Base-by-base conservation (phyloP, 2,329 filamentous ascomycete species). In the Ascochyta fabae region DNA sequence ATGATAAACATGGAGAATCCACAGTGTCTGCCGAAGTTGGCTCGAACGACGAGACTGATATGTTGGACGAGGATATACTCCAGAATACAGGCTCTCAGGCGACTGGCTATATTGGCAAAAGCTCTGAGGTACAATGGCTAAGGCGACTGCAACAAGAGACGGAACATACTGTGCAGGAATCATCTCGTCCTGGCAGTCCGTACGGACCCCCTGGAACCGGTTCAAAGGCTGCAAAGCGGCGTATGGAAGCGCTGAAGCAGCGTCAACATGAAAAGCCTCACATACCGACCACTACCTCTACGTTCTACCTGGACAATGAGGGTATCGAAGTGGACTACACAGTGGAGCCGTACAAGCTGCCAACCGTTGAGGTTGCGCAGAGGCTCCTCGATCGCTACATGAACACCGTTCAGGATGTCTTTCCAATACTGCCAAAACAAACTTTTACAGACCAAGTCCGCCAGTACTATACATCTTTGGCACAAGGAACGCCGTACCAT, bases 301-400 rank as follows among this genome's bases (percentile, higher is more conserved):
- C 33, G 4, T 35, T 35, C n/a, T 35, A 35, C n/a, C 9, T 35
- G 15, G 33, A 35, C 33, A 8, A 10, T 10, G n/a, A 35, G 9
- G n/a, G n/a, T 3, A n/a, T n/a, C 6, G 15, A 7, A 8, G 33
- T 35, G 5, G 33, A n/a, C 9, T 35, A 35, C 33, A 16, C 15
- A 7, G n/a, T 35, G 19, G 56, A 29, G 55, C 70, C 56, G 44
- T 60, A 22, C 40, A 56, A 63, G 10, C 39, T 74, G 13, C 74
- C 72, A 16, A 56, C 65, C 2, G 52, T 59, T 44, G 46, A 56
- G n/a, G 59, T 61, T n/a, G 72, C 66, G 4, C 61, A 70, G 27
- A 38, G 52, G 16, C 56, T 74, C 8, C 57, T 74, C n/a, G 41
- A 64, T n/a, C 58, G 47, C 19, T 76, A 74, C 46, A 64, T 75